phyloP scores from a whole-genome alignment of 495 filamentous ascomycete genomes.

The Talaromyces thailandensis region DNA sequence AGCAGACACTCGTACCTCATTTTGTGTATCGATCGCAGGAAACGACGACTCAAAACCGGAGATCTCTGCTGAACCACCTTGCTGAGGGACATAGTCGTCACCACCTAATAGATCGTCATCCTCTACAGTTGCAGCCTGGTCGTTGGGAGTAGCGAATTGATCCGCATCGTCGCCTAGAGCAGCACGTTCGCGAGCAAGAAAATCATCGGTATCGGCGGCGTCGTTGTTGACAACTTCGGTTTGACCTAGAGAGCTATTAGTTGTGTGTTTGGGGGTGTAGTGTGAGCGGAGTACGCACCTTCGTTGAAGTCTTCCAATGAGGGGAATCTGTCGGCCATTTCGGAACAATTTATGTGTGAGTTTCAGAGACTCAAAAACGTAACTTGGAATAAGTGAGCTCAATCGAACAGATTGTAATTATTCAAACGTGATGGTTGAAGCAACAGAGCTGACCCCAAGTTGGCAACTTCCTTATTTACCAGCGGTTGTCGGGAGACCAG shows the following conservation, averaged over 20 bases:
- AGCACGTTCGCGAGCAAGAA: slow-evolving; percentile 82
- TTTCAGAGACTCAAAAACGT: neutral
- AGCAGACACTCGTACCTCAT: slow-evolving; percentile 50
- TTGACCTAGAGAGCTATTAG: slow-evolving; percentile 42
- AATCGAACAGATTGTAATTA: slow-evolving; percentile 5
- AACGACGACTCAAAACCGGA: slow-evolving; percentile 80
- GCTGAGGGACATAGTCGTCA: slow-evolving; percentile 27
- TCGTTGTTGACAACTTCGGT: slow-evolving; percentile 42
- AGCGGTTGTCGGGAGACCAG: neutral
- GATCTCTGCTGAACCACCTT: slow-evolving; percentile 44
- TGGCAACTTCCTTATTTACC: slow-evolving; percentile 2
- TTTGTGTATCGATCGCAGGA: slow-evolving; percentile 69
- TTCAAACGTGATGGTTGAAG: neutral
- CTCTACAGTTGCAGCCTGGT: slow-evolving; percentile 47
- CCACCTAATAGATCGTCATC: slow-evolving; percentile 68
- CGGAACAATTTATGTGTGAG: slow-evolving; percentile 9
- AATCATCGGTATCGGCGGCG: slow-evolving; percentile 54
- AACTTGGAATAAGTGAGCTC: neutral
- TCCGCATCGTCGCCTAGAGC: slow-evolving; percentile 84
- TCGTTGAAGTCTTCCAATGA: slow-evolving; percentile 93
- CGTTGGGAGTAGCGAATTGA: slow-evolving; percentile 75
- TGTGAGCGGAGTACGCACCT: slow-evolving; percentile 47
- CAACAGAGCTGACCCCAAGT: neutral
- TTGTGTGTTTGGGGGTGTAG: neutral
- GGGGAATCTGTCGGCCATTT: slow-evolving; percentile 94